Percentiles rank a stretch among this genome's conserved stretches.
Evolutionary conservation across 1,284 basidiomycete species (phyloP).

Genomic region (Phlebopus sp.): DNA sequence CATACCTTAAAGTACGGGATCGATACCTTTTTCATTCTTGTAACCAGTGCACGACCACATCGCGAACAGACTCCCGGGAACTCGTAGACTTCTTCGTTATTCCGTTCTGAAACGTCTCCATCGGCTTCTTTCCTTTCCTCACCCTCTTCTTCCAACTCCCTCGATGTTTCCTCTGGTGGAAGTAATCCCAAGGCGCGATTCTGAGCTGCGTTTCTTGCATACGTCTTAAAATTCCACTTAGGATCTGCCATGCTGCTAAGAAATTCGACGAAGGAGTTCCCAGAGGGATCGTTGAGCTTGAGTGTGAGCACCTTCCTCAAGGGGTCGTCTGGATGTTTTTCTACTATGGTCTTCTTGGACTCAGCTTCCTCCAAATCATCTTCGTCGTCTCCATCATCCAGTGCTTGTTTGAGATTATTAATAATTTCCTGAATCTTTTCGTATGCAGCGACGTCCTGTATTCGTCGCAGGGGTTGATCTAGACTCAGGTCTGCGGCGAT

Average conservation of each 20-base stretch:
- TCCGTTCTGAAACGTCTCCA: conserved; percentile 31
- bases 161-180: conserved; percentile 43
- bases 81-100: conserved; percentile 83
- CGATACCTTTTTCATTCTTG: conserved; percentile 93
- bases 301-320: conserved; percentile 77
- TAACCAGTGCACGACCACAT: conserved; percentile 83
- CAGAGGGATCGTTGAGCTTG: conserved; percentile 89
- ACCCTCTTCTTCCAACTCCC: conserved; percentile 29
- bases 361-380: conserved; percentile 27
- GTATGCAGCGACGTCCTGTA: conserved; percentile 78
- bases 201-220: conserved; percentile 81
- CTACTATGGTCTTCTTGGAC: conserved; percentile 22
- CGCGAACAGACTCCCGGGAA: conserved; percentile 91
- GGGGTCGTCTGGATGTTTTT: conserved; percentile 39
- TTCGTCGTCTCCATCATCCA: conserved; percentile 62
- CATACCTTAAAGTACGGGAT: conserved; percentile 97
- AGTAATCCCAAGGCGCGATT: conserved; percentile 80
- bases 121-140: conserved; percentile 35
- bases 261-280: conserved; percentile 94
- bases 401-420: conserved; percentile 62
- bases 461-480: conserved; percentile 85
- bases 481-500: conserved; percentile 79
- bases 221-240: conserved; percentile 91
- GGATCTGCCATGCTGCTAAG: conserved; percentile 77
- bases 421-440: conserved; percentile 80